Conservation (phyloP, 352 stramenopile genomes). For the Phytophthora sojae region DNA sequence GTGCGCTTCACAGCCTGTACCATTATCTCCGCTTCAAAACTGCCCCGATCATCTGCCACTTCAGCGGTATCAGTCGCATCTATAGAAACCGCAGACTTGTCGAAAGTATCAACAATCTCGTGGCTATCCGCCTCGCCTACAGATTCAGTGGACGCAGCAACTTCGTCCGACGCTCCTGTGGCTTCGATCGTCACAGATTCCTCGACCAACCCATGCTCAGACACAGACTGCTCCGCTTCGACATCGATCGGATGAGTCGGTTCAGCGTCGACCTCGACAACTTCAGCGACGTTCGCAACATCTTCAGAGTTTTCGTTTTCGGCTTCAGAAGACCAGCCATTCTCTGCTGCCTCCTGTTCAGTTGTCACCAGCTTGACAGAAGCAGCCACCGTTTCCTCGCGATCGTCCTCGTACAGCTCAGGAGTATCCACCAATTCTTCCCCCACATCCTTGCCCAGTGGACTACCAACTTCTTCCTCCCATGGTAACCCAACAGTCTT, state of each 20-base stretch:
- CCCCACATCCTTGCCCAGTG: neutral
- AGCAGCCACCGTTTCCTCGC: slow-evolving; percentile 1
- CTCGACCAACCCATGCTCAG: slow-evolving; percentile 15
- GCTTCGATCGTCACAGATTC: slow-evolving; percentile 30
- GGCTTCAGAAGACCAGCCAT: slow-evolving; percentile 10
- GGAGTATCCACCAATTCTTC: neutral
- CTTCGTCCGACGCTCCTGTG: slow-evolving; percentile 9
- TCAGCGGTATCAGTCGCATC: too few species aligned
- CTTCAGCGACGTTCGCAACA: slow-evolving; percentile 3
- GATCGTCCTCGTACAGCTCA: neutral
- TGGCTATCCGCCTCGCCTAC: neutral
- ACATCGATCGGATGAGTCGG: neutral
- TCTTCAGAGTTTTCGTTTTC: neutral
- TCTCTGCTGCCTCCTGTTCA: too few species aligned
- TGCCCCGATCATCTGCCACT: neutral
- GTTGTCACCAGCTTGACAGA: neutral
- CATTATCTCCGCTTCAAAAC: neutral
- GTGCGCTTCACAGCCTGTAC: neutral
- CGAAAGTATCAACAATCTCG: neutral
- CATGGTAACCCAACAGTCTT: too few species aligned
- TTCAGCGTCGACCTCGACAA: slow-evolving; percentile 1
- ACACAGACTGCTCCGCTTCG: slow-evolving; percentile 11
- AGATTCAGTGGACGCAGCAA: slow-evolving; percentile 3
- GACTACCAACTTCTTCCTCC: too few species aligned
- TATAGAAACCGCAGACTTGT: neutral